phyloP scores from a whole-genome alignment of 2,329 filamentous ascomycete genomes.

The Neurospora crassa region DNA sequence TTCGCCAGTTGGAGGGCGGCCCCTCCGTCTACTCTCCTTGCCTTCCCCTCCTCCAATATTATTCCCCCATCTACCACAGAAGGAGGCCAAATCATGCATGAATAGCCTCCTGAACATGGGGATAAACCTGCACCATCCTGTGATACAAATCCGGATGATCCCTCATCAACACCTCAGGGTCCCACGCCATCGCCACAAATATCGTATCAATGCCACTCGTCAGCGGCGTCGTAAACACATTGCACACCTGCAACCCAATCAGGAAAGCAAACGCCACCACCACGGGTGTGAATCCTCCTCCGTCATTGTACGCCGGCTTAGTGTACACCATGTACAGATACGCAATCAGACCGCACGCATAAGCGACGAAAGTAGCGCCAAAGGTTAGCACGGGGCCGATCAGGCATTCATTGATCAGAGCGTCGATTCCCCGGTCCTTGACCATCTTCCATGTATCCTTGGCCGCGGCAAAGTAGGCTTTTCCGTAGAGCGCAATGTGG shows the following conservation, averaged over 20 bases:
- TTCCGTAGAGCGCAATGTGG: constrained; percentile 88
- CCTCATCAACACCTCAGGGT: constrained; percentile 63
- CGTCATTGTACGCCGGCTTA: constrained; percentile 63
- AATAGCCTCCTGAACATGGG: constrained; percentile 70
- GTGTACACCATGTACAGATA: constrained; percentile 85
- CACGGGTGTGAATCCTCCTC: constrained; percentile 61
- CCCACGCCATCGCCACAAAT: constrained; percentile 69
- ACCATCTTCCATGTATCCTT: constrained; percentile 91
- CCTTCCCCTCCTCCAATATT: too few species aligned
- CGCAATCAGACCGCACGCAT: constrained; percentile 68
- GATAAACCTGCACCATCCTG: constrained; percentile 72
- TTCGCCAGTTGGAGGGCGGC: too few species aligned
- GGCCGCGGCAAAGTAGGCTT: constrained; percentile 74
- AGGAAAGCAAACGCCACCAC: constrained; percentile 80
- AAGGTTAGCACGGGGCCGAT: constrained; percentile 66
- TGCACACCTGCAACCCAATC: constrained; percentile 81
- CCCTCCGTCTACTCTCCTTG: too few species aligned
- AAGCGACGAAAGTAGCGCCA: constrained; percentile 75
- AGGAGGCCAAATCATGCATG: constrained; percentile 36
- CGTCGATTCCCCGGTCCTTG: constrained; percentile 84
- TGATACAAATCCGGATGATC: constrained; percentile 77
- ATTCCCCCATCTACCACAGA: background rate
- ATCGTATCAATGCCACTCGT: constrained; percentile 85
- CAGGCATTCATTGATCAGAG: constrained; percentile 80
- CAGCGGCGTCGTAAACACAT: constrained; percentile 82